Evolutionary conservation across 164 flowering plant species (phyloP).

Genomic region (Stephania japonica): DNA sequence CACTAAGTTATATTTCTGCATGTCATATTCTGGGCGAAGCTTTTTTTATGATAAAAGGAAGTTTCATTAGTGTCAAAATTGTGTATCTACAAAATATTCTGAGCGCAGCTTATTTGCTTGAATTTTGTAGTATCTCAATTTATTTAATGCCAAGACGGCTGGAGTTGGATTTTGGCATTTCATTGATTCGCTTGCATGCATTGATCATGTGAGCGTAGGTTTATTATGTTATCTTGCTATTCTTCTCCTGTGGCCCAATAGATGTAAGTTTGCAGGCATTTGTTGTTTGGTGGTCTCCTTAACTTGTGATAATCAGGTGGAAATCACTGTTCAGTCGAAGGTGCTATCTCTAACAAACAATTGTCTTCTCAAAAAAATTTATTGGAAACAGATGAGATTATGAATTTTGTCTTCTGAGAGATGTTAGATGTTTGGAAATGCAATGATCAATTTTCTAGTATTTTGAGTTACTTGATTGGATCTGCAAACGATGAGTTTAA

Average conservation of each 20-base stretch:
- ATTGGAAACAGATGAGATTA: slow-evolving; percentile 4
- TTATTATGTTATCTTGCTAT: not conserved
- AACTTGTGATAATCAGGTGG: not conserved
- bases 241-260: not conserved
- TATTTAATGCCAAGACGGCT: not conserved
- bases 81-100: no score
- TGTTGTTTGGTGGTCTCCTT: not conserved
- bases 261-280: slow-evolving; percentile 1
- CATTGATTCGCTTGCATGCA: not conserved
- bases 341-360: not conserved
- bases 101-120: not conserved
- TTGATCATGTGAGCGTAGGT: not conserved
- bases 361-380: no score
- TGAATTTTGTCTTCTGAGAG: slow-evolving; percentile 3
- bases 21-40: no score
- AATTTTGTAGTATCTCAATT: not conserved
- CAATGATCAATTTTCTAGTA: not conserved
- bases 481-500: slow-evolving; percentile 10
- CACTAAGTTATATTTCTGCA: not conserved
- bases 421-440: slow-evolving; percentile 4
- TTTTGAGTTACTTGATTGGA: slow-evolving; percentile 16
- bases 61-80: no score
- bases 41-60: no score
- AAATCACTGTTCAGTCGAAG: not conserved
- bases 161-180: not conserved